phyloP scores from a whole-genome alignment of 495 filamentous ascomycete species.

The Aspergillus cavernicola region DNA sequence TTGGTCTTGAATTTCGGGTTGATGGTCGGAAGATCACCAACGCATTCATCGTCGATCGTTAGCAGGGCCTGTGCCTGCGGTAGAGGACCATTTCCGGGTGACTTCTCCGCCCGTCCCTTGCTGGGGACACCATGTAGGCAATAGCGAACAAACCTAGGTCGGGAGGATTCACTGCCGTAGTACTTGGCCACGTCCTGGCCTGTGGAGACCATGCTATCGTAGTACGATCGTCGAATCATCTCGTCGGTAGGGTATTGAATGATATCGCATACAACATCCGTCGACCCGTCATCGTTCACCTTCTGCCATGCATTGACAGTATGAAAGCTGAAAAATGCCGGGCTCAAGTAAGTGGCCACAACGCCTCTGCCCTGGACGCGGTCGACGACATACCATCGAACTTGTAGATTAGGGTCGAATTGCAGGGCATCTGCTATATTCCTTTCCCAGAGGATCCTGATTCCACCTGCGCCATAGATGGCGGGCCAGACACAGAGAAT shows the following conservation, averaged over 20 bases:
- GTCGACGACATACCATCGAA: constrained; percentile 15
- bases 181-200: neutral
- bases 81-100: neutral
- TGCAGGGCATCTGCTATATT: constrained; percentile 9
- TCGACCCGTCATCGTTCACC: neutral
- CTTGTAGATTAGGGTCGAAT: constrained; percentile 3
- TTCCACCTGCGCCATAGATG: neutral
- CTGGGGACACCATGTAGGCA: neutral
- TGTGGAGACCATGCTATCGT: constrained; percentile 13
- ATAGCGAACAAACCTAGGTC: neutral
- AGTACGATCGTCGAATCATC: constrained; percentile 5
- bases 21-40: constrained; percentile 14
- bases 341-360: constrained; percentile 5
- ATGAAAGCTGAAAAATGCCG: constrained; percentile 17
- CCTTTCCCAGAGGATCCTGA: constrained; percentile 10
- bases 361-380: constrained; percentile 1
- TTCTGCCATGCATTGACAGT: constrained; percentile 16
- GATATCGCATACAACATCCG: constrained; percentile 14
- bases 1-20: constrained; percentile 4
- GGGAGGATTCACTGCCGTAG: neutral
- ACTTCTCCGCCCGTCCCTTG: too few relatives aligned
- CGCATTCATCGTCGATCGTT: neutral
- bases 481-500: constrained; percentile 15
- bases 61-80: neutral
- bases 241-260: constrained; percentile 11